phyloP scores from a whole-genome alignment of 257 asterid genomes.

The Nicotiana noctiflora region DNA sequence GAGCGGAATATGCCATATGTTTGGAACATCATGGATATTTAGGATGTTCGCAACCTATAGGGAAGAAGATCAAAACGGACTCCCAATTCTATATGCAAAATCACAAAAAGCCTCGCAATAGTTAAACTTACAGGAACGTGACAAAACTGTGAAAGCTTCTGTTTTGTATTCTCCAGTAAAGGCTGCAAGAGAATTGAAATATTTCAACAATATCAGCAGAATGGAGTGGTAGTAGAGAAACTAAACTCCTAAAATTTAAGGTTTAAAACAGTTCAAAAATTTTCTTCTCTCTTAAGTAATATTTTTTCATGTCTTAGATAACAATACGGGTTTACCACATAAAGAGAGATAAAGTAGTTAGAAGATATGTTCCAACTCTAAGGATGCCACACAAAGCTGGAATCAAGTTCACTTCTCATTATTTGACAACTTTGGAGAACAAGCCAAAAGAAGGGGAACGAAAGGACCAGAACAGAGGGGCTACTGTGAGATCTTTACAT shows the following conservation, averaged over 20 bases:
- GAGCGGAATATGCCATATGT: slow-evolving; percentile 70
- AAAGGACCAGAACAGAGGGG: neutral
- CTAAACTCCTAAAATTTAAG: neutral
- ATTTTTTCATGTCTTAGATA: neutral
- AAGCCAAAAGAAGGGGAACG: neutral
- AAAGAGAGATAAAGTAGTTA: neutral
- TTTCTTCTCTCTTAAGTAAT: neutral
- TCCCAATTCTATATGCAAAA: slow-evolving; percentile 4
- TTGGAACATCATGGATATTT: slow-evolving; percentile 64
- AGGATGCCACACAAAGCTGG: neutral
- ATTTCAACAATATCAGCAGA: neutral
- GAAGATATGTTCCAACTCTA: neutral
- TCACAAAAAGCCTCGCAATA: slow-evolving; percentile 8
- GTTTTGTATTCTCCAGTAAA: slow-evolving; percentile 26
- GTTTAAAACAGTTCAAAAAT: neutral
- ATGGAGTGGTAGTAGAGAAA: neutral
- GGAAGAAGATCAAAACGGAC: neutral
- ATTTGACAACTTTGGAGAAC: neutral
- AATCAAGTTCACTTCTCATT: neutral
- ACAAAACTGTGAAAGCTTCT: slow-evolving; percentile 33
- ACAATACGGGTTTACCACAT: neutral
- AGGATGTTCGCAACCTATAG: neutral
- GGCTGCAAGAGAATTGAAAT: slow-evolving; percentile 18
- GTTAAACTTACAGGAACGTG: slow-evolving; percentile 46
- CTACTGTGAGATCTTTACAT: neutral